These are phyloP conservation scores for Ceratobasidium sp. DNA, from an alignment of 1,284 basidiomycete species.

Conservation along the genomic window DNA sequence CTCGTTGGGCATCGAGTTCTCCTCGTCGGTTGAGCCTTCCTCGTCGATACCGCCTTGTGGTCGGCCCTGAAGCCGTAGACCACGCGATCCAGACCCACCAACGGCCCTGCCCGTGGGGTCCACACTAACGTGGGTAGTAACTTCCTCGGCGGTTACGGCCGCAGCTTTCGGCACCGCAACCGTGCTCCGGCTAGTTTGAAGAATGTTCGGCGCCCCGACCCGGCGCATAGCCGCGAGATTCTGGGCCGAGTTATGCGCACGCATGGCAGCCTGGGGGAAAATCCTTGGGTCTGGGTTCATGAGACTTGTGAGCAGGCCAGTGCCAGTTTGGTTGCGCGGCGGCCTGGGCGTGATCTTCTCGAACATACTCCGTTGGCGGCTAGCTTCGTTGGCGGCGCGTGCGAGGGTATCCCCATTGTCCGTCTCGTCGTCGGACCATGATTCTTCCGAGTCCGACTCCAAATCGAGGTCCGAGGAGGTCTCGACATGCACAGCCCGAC, in stretches of 20 bases:
- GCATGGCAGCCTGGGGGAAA: constrained; percentile 39
- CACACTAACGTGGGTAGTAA: constrained; percentile 48
- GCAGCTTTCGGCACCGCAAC: constrained; percentile 68
- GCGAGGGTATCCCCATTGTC: constrained; percentile 43
- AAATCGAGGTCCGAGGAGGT: constrained; percentile 49
- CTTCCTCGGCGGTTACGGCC: constrained; percentile 58
- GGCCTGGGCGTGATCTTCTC: constrained; percentile 71
- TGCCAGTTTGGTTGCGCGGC: constrained; percentile 54
- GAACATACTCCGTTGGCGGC: constrained; percentile 75
- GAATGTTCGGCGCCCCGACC: constrained; percentile 45
- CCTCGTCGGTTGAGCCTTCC: constrained; percentile 60
- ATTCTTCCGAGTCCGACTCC: constrained; percentile 60
- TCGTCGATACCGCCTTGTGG: constrained; percentile 69
- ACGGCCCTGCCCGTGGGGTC: constrained; percentile 41
- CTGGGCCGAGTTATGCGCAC: constrained; percentile 44
- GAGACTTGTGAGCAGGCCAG: constrained; percentile 67
- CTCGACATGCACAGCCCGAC: constrained; percentile 37
- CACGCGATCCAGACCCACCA: constrained; percentile 18
- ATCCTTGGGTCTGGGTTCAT: constrained; percentile 68
- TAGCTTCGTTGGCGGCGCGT: constrained; percentile 64
- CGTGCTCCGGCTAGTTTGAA: constrained; percentile 67
- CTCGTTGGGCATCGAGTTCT: constrained; percentile 45
- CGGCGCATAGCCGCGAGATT: constrained; percentile 40
- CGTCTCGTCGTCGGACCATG: constrained; percentile 49
- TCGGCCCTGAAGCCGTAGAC: constrained; percentile 59